These are phyloP conservation scores for Termitomyces sp. DNA, from an alignment of 768 basidiomycete genomes.

Conservation along the genomic window DNA sequence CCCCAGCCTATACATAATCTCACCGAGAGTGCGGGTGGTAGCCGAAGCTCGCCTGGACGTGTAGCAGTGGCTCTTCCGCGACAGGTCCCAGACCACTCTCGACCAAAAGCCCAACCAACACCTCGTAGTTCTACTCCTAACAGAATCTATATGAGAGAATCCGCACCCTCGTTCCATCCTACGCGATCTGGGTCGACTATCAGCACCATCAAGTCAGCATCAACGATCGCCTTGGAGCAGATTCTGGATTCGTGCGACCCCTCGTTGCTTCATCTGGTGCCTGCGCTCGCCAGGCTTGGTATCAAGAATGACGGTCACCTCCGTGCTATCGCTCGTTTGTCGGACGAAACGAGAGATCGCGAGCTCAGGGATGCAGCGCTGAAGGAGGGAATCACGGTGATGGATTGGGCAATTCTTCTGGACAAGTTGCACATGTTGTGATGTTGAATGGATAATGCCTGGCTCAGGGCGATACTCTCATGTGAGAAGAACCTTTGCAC, in stretches of 20 bases:
- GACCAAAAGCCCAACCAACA: constrained; percentile 6
- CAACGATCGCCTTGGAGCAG: constrained; percentile 41
- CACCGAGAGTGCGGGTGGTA: not conserved
- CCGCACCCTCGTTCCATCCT: constrained; percentile 29
- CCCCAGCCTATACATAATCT: not conserved
- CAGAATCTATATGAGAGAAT: not conserved
- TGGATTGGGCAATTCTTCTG: constrained; percentile 79
- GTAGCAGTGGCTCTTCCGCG: constrained; percentile 7
- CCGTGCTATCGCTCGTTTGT: constrained; percentile 55
- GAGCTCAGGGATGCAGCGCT: constrained; percentile 71
- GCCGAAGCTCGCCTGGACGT: constrained; percentile 7
- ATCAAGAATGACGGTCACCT: constrained; percentile 60
- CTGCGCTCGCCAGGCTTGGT: constrained; percentile 54
- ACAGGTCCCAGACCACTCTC: constrained; percentile 2
- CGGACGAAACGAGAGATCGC: constrained; percentile 62
- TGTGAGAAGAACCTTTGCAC: not conserved
- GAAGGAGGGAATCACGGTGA: constrained; percentile 61
- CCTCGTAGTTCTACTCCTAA: constrained; percentile 18
- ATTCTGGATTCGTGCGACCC: constrained; percentile 63
- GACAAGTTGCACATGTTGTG: constrained; percentile 50
- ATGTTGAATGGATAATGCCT: not conserved
- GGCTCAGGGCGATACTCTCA: too few species aligned
- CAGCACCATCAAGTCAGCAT: constrained; percentile 37
- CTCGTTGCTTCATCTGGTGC: constrained; percentile 59
- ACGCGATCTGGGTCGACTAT: constrained; percentile 39